phyloP scores from a whole-genome alignment of 495 filamentous ascomycete species.

The Pyronema domesticum region DNA sequence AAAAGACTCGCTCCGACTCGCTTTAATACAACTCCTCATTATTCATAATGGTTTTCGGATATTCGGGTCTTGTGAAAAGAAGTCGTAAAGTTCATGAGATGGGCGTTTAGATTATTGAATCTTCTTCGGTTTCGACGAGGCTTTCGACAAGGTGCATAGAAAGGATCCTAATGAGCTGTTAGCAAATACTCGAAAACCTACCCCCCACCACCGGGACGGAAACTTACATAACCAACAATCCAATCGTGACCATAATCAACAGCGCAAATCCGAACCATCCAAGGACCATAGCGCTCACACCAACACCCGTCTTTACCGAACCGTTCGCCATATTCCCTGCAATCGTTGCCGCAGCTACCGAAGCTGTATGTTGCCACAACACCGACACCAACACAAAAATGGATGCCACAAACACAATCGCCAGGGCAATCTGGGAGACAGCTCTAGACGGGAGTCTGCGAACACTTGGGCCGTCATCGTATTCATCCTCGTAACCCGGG shows the following conservation, averaged over 20 bases:
- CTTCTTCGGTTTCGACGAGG: no score
- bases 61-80: no score
- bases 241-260: constrained; percentile 84
- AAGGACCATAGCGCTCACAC: constrained; percentile 81
- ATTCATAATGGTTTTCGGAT: no score
- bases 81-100: no score
- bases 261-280: constrained; percentile 93
- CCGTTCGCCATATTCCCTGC: constrained; percentile 93
- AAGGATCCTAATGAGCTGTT: constrained; percentile 17
- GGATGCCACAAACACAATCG: constrained; percentile 61
- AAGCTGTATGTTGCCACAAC: constrained; percentile 75
- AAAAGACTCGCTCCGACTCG: no score
- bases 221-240: constrained; percentile 62
- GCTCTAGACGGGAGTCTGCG: constrained; percentile 57
- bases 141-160: constrained; percentile 24
- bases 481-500: constrained; percentile 62
- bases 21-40: no score
- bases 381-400: constrained; percentile 64
- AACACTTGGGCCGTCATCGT: constrained; percentile 43
- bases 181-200: background rate
- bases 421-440: constrained; percentile 55
- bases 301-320: constrained; percentile 71
- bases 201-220: background rate
- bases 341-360: constrained; percentile 79
- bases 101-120: no score